Evolutionary conservation across 306 rosid species (phyloP), one percentile per base, ranked within the genome.

Genomic region (Hippophae tibetana): DNA sequence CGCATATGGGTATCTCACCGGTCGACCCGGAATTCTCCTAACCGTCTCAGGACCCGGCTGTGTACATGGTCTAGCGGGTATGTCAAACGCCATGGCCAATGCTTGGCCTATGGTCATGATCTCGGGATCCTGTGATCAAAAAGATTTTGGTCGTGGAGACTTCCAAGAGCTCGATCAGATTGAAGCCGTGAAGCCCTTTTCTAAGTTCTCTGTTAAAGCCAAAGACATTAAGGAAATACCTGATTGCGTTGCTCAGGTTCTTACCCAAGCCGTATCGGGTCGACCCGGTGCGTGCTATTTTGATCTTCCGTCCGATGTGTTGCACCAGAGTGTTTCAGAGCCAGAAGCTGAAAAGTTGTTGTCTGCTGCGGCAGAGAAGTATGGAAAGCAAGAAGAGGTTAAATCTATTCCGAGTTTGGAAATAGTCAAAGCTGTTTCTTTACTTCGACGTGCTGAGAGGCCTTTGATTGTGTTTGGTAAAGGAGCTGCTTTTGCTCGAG

Each of bases 21-120:
- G 77, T 11, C 64, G 79, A 0, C 92, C 99, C 42, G 99, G 99
- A 6, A 77, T 92, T 2, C 87, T 88, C 43, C 95, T 92, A 42
- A 92, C 99, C 6, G 99, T 92, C 7, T 92, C 96, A 6, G 99
- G 90, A 5, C 99, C 96, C 5, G 99, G 99, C 6, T 92, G 99
- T 70, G 94, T 92, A 53, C 99, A 92, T 40, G 99, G 99, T 27
- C 96, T 92, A 4, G 94, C 99, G 0, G 99, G 99, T 1, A 74
- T 92, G 23, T 78, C 99, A 52, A 92, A 92, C 65, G 95, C 89
- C 68, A 67, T 74, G 80, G 67, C 61, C 50, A 92, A 92, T 56
- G 76, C 89, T 10, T 92, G 99, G 99, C 99, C 99, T 8, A 63
- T 81, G 68, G 62, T 92, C 42, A 43, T 92, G 86, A 85, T 92